Percentiles rank a stretch among this genome's conserved stretches.
Conservation (phyloP, 1,284 basidiomycete genomes). For the Pseudozyma pruni region DNA sequence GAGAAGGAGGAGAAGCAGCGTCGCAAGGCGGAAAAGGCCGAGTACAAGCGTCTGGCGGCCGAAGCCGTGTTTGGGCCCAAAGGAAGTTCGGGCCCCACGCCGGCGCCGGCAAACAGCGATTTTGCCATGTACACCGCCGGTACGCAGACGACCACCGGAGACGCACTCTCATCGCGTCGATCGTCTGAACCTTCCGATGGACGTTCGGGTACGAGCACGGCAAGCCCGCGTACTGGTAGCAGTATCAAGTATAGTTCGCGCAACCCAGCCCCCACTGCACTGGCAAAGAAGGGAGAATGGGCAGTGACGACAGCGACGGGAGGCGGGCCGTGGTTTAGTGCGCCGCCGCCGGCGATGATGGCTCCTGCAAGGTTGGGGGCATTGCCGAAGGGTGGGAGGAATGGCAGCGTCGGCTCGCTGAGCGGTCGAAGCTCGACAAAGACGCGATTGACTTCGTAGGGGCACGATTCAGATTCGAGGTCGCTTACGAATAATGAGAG, state of each 20-base stretch:
- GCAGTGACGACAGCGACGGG: slow-evolving; percentile 41
- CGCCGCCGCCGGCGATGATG: slow-evolving; percentile 37
- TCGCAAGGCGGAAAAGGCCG: slow-evolving; percentile 48
- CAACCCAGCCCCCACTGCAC: slow-evolving; percentile 13
- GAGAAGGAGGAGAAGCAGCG: slow-evolving; percentile 47
- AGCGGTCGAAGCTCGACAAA: slow-evolving; percentile 36
- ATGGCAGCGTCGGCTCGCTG: slow-evolving; percentile 27
- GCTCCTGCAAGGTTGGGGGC: slow-evolving; percentile 8
- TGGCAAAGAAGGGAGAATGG: slow-evolving; percentile 37
- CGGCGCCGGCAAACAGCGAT: slow-evolving; percentile 32
- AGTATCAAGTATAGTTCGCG: slow-evolving; percentile 37
- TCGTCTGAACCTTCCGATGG: slow-evolving; percentile 28
- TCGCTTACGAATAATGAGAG: no score
- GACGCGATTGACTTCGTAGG: slow-evolving; percentile 25
- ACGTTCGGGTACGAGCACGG: slow-evolving; percentile 39
- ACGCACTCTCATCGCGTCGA: slow-evolving; percentile 10
- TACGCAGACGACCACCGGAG: not conserved
- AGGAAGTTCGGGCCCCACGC: slow-evolving; percentile 28
- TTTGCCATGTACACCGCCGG: slow-evolving; percentile 33
- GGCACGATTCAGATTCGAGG: not conserved
- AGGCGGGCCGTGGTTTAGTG: slow-evolving; percentile 48
- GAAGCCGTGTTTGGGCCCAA: slow-evolving; percentile 52
- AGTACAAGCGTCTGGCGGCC: slow-evolving; percentile 44
- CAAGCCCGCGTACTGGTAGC: slow-evolving; percentile 39
- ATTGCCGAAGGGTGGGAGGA: slow-evolving; percentile 28